Evolutionary conservation across 108 stramenopile genomes (phyloP), one percentile per base, ranked within the genome.

Genomic region (Cyclotella baltica): DNA sequence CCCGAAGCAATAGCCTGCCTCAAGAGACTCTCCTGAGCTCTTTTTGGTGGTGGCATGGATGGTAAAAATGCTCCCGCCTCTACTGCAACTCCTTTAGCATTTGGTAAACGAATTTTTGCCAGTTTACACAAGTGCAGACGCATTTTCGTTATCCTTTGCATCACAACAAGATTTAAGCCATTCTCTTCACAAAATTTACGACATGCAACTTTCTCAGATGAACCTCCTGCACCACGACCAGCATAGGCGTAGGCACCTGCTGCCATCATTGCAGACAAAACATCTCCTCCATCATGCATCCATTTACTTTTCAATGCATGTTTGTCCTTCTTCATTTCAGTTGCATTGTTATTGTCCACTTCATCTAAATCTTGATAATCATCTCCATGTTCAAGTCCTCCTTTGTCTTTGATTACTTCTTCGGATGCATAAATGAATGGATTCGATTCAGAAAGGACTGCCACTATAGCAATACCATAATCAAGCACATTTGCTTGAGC

Each of bases 121-220:
- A 96, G 74, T 61, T 80, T 77, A 27, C 92, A 89, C 10, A 96
- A 73, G 70, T 96, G 96, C 20, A 68, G 61, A 40, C 93, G 75
- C 89, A 96, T 93, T 68, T 94, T 94, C 29, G 91, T 84, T 62
- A 94, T 91, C 38, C 96, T 69, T 52, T 82, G 75, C 93, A 96
- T 93, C 25, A 94, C 79, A 0, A 86, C 86, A 20, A 70, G 69
- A 70, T 91, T 83, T 33, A 96, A 84, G 30, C 93, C 90, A 72
- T 96, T 93, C 73, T 93, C 90, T 43, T 91, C 89, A 70, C 96
- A 96, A 72, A 96, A 96, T 38, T 73, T 74, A 35, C 72, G 82
- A 65, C 87, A 80, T 3, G 92, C 91, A 18, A 83, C 15, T 48
- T 83, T 87, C 65, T 96, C 93, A 16, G 92, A 72, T 27, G 68